phyloP scores from a whole-genome alignment of 345 rosid species.

The Syzygium aqueum region DNA sequence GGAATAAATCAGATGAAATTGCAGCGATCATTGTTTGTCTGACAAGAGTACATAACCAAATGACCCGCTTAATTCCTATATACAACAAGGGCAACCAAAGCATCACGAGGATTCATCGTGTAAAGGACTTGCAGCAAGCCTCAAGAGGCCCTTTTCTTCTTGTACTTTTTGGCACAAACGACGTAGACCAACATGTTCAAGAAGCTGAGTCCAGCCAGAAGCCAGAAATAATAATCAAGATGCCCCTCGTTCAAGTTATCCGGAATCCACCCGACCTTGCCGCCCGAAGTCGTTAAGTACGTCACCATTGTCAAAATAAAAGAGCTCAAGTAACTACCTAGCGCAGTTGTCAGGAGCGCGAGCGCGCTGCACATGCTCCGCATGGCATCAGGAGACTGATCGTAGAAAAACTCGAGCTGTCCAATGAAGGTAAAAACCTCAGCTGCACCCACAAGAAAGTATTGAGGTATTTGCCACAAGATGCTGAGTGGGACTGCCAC shows the following conservation, averaged over 20 bases:
- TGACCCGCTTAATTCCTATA: not conserved
- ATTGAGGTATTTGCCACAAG: constrained; percentile 92
- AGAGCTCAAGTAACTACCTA: constrained; percentile 84
- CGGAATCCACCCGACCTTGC: constrained; percentile 75
- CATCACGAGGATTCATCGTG: not conserved
- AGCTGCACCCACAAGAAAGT: constrained; percentile 76
- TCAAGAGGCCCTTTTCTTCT: constrained; percentile 52
- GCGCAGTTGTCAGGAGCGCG: constrained; percentile 58
- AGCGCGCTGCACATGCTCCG: constrained; percentile 79
- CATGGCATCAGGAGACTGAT: constrained; percentile 96
- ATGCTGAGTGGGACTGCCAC: constrained; percentile 63
- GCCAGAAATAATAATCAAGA: constrained; percentile 94
- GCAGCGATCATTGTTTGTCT: not conserved
- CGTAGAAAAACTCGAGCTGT: constrained; percentile 86
- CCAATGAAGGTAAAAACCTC: constrained; percentile 81
- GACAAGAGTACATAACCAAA: not conserved
- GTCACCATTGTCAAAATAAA: constrained; percentile 71
- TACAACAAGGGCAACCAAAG: not conserved
- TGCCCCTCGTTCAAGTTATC: constrained; percentile 85
- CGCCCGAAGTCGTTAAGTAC: constrained; percentile 52
- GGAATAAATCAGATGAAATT: not conserved
- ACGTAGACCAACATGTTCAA: constrained; percentile 53
- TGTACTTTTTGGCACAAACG: constrained; percentile 60
- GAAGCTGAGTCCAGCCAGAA: constrained; percentile 70
- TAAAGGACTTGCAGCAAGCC: not conserved